A percentile compares a stretch with the other conserved stretches of the same genome.
phyloP scores from a whole-genome alignment of 495 filamentous ascomycete species.

The Trichocladium uniseriatum region DNA sequence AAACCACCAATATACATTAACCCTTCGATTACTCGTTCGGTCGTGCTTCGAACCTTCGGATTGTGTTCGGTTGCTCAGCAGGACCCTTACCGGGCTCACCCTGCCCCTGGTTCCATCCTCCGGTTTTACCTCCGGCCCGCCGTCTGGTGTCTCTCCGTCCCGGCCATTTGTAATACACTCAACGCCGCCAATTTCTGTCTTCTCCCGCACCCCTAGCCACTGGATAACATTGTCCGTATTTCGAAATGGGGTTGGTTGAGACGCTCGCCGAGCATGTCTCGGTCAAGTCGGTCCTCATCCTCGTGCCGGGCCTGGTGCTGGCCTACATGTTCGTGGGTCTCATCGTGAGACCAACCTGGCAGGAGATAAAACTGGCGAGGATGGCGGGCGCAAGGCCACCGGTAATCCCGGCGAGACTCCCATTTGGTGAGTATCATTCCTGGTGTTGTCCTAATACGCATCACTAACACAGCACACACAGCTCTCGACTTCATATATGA shows the following conservation, averaged over 20 bases:
- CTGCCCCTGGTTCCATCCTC: neutral
- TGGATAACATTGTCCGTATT: too few relatives aligned
- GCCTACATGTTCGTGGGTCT: slow-evolving; percentile 21
- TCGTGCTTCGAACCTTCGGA: neutral
- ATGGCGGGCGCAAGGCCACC: slow-evolving; percentile 29
- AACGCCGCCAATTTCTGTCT: neutral
- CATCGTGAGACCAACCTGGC: slow-evolving; percentile 16
- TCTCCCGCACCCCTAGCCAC: neutral
- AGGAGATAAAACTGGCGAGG: slow-evolving; percentile 32
- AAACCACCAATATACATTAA: neutral
- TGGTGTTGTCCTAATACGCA: too few relatives aligned
- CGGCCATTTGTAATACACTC: neutral
- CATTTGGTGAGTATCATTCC: slow-evolving; percentile 29
- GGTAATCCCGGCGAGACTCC: slow-evolving; percentile 16
- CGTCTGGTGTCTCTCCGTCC: neutral
- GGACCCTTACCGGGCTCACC: neutral
- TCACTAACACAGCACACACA: neutral
- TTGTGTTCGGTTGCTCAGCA: slow-evolving; percentile 1
- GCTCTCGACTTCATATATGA: slow-evolving; percentile 49
- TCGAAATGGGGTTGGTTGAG: slow-evolving; percentile 37
- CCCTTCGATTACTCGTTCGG: neutral
- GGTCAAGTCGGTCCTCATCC: slow-evolving; percentile 21
- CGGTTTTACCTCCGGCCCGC: neutral
- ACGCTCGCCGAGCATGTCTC: slow-evolving; percentile 29
- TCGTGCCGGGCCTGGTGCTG: slow-evolving; percentile 21